Evolutionary conservation across 164 flowering plant genomes (phyloP).

Genomic region (Stephania cephalantha): DNA sequence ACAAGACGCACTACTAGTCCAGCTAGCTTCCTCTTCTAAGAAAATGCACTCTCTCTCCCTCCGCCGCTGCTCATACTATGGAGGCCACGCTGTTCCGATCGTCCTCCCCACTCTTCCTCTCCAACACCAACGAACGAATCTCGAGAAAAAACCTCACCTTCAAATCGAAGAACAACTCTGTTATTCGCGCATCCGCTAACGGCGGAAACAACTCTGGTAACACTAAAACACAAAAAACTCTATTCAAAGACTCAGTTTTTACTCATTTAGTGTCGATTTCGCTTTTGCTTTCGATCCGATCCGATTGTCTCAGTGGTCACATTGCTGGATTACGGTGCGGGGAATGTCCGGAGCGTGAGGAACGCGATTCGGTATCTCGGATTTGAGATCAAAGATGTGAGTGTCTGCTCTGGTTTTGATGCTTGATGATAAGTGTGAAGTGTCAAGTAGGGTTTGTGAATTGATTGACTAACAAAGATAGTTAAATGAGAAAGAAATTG

Average conservation of each 20-base stretch:
- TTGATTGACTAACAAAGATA: too few species aligned
- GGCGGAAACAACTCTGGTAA: slow-evolving; percentile 38
- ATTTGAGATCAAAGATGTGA: slow-evolving; percentile 74
- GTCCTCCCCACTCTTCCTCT: slow-evolving; percentile 12
- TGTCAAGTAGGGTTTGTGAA: too few species aligned
- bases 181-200: slow-evolving; percentile 35
- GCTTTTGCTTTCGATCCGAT: background rate
- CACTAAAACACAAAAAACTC: background rate
- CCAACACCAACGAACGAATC: slow-evolving; percentile 10
- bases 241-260: background rate
- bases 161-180: slow-evolving; percentile 28
- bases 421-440: too few species aligned
- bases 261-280: background rate
- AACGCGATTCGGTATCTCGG: slow-evolving; percentile 77
- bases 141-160: slow-evolving; percentile 20
- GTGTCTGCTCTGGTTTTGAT: background rate
- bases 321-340: slow-evolving; percentile 88
- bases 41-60: background rate
- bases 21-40: too few species aligned
- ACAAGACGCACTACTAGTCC: too few species aligned
- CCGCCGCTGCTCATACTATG: slow-evolving; percentile 16
- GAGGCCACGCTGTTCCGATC: slow-evolving; percentile 29
- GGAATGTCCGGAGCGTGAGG: slow-evolving; percentile 78
- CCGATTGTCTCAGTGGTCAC: slow-evolving; percentile 46
- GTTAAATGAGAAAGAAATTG: too few species aligned